Conservation (phyloP, 192 early-diverging fungal species). For the Phycomyces blakesleeanus region DNA sequence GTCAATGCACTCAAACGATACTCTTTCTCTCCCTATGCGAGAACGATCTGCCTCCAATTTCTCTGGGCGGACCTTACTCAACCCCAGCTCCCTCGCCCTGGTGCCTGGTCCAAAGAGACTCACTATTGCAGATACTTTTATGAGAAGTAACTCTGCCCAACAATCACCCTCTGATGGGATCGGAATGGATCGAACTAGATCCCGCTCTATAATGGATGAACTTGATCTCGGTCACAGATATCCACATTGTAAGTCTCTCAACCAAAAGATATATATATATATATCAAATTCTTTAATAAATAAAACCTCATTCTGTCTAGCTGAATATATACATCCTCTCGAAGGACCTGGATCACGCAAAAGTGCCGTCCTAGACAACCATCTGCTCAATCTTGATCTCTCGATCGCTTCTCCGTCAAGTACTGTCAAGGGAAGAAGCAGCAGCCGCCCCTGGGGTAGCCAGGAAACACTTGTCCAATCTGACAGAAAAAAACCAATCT, state of each 20-base stretch:
- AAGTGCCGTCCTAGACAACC: conserved; percentile 12
- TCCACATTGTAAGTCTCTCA: background rate
- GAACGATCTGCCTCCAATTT: conserved; percentile 17
- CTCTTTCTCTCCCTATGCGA: background rate
- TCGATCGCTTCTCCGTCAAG: conserved; percentile 9
- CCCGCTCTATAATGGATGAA: conserved; percentile 5
- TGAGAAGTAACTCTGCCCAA: background rate
- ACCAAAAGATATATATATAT: background rate
- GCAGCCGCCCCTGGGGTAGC: conserved; percentile 18
- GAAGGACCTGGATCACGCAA: conserved; percentile 1
- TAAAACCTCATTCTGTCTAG: background rate
- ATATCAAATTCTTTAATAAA: background rate
- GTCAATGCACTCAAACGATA: background rate
- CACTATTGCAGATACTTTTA: conserved; percentile 15
- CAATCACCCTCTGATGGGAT: background rate
- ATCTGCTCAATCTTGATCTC: conserved; percentile 15
- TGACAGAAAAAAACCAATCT: conserved; percentile 18
- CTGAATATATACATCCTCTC: conserved; percentile 9
- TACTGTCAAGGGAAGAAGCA: background rate
- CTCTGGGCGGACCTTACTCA: conserved; percentile 13
- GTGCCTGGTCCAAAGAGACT: conserved; percentile 2
- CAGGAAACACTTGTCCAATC: conserved; percentile 24
- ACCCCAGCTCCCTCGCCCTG: background rate
- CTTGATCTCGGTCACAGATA: conserved; percentile 9
- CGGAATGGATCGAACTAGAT: background rate